These are phyloP conservation scores for Stagonosporopsis vannaccii DNA, from an alignment of 2,329 filamentous ascomycete genomes.

Conservation along the genomic window DNA sequence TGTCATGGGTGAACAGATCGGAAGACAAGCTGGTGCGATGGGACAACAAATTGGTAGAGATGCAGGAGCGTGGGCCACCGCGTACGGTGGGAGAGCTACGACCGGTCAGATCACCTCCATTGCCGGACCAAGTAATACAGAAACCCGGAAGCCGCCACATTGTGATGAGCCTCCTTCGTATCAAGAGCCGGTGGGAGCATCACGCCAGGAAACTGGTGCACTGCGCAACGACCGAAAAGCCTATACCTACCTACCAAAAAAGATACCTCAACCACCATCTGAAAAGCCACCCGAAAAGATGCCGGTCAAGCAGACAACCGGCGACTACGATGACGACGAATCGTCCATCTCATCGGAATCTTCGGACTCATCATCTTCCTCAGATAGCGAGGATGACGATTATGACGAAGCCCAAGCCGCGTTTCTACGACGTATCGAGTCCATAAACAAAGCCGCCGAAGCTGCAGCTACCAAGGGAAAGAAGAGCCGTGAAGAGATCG, in stretches of 20 bases:
- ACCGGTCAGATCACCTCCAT: background rate
- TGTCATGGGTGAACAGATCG: constrained; percentile 39
- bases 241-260: constrained; percentile 1
- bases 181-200: background rate
- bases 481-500: constrained; percentile 29
- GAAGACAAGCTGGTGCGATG: constrained; percentile 31
- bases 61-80: constrained; percentile 7
- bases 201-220: constrained; percentile 32
- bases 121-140: constrained; percentile 12
- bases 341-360: constrained; percentile 35
- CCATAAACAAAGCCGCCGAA: constrained; percentile 32
- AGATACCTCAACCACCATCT: background rate
- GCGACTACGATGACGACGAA: constrained; percentile 22
- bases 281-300: background rate
- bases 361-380: constrained; percentile 25
- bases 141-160: constrained; percentile 7
- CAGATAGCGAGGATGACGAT: constrained; percentile 23
- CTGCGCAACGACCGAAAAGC: constrained; percentile 17
- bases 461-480: constrained; percentile 33
- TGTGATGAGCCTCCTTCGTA: constrained; percentile 29
- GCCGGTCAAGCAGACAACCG: background rate
- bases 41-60: constrained; percentile 29
- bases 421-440: constrained; percentile 28
- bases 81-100: constrained; percentile 6
- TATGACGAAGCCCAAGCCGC: constrained; percentile 10